Conservation (phyloP, 208 protist genomes). For the Crithidia mellificae region DNA sequence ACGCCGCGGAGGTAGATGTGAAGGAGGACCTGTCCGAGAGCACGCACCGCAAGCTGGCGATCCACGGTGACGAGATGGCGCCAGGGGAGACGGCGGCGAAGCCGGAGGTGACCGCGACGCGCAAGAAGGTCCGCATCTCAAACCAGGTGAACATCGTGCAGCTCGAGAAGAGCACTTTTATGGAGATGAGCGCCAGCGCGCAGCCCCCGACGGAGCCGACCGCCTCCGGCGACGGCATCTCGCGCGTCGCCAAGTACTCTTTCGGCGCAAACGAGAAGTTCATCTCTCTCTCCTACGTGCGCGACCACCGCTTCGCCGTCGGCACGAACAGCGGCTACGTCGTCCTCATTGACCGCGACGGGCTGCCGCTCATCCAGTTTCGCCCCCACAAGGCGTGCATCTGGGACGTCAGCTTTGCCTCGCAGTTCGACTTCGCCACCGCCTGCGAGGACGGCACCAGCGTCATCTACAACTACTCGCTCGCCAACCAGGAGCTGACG, state of each 20-base stretch:
- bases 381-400: constrained; percentile 88
- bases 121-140: constrained; percentile 82
- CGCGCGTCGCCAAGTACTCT: constrained; percentile 78
- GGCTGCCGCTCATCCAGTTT: constrained; percentile 87
- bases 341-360: constrained; percentile 81
- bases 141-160: constrained; percentile 88
- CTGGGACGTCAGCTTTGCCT: constrained; percentile 86
- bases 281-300: constrained; percentile 85
- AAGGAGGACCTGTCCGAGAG: constrained; percentile 71
- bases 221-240: constrained; percentile 62
- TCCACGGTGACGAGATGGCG: constrained; percentile 53
- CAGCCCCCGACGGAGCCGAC: constrained; percentile 48
- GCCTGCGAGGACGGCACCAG: constrained; percentile 87
- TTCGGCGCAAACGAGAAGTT: constrained; percentile 89
- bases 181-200: constrained; percentile 86
- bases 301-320: constrained; percentile 82
- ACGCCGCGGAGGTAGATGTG: constrained; percentile 61
- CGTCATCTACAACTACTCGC: constrained; percentile 88
- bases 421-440: constrained; percentile 85
- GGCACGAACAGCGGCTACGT: constrained; percentile 89
- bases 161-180: constrained; percentile 85
- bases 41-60: constrained; percentile 40
- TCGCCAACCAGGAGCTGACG: constrained; percentile 71
- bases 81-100: constrained; percentile 24
- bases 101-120: constrained; percentile 54